A percentile compares a stretch with the other conserved stretches of the same genome.
Evolutionary conservation across 1,284 basidiomycete species (phyloP).

Genomic region (Ustilago sp.): DNA sequence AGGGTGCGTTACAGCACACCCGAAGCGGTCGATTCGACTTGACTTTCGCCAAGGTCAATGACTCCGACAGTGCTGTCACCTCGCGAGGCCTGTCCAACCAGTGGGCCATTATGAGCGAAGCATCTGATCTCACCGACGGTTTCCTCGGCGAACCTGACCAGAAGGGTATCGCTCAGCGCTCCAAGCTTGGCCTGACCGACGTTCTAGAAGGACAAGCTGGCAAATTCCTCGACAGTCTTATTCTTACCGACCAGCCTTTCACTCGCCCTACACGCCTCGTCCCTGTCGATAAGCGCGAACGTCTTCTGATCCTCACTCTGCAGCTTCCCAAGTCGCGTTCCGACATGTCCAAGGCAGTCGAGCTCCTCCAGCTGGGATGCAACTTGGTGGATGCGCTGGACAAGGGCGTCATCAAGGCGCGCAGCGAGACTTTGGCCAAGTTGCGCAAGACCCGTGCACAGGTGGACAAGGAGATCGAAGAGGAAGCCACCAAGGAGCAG

Average conservation of each 20-base stretch:
- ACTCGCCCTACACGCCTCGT: conserved; percentile 42
- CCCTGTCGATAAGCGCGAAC: conserved; percentile 47
- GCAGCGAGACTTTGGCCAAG: conserved; percentile 52
- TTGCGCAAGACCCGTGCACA: conserved; percentile 59
- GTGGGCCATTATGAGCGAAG: conserved; percentile 65
- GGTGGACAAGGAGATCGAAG: conserved; percentile 54
- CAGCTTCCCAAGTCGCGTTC: conserved; percentile 45
- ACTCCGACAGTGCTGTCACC: conserved; percentile 46
- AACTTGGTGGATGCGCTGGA: conserved; percentile 65
- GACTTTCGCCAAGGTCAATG: conserved; percentile 61
- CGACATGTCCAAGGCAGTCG: conserved; percentile 38
- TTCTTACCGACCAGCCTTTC: conserved; percentile 64
- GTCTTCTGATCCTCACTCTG: conserved; percentile 60
- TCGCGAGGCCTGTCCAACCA: conserved; percentile 57
- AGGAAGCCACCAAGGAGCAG: conserved; percentile 50
- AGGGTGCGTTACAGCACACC: conserved; percentile 53
- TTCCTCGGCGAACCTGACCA: conserved; percentile 63
- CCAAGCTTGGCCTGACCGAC: conserved; percentile 56
- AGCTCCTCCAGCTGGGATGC: conserved; percentile 57
- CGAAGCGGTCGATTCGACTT: conserved; percentile 64
- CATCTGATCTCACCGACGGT: conserved; percentile 61
- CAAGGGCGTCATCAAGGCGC: conserved; percentile 46
- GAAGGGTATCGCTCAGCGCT: conserved; percentile 59
- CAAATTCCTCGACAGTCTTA: conserved; percentile 58
- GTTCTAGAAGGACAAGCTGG: conserved; percentile 52